Evolutionary conservation across 768 basidiomycete species (phyloP), one percentile per base, ranked within the genome.

Genomic region (Pisolithus orientalis): DNA sequence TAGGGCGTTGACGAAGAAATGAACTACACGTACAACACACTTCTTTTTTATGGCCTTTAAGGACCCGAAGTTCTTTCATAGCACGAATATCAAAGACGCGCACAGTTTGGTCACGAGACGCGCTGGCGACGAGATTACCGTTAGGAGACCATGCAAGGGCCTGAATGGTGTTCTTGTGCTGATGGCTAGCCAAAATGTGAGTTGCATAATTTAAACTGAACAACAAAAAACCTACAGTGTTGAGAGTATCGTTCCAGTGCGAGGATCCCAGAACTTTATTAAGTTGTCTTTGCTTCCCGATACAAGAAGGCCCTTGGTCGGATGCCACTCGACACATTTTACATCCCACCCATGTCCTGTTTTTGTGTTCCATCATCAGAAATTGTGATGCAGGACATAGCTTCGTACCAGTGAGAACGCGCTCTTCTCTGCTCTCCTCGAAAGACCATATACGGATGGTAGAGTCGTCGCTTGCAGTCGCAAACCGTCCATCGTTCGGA

Each of bases 261-360:
- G 79, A 21, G 96, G 96, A 67, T 99, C 96, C 96, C 96, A 99
- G 71, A 99, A 99, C 63, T 98, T 98, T 70, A 98, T 92, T 60
- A 92, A 82, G 68, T 97, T 96, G 70, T 99, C 96, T 70, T 98
- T 98, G 60, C 90, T 92, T 25, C 96, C 96, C 3, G 91, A 94
- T 5, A 90, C 93, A 21, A 99, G 79, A 8, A 99, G 75, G 9
- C 95, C 95, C 70, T 98, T 97, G 0, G 88, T 91, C 5, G 94
- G 93, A 71, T 99, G 96, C 96, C 96, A 99, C 72, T 97, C 88
- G 1, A 97, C 93, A 54, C 93, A 96, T 65, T 94, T 90, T 21
- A 99, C 96, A 62, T 99, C 96, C 94, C 94, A 97, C 5, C 94
- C 94, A 61, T 98, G 95, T n/a, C 94, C 94, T 93, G 39, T 28